phyloP scores from a whole-genome alignment of 768 basidiomycete species.

The Termitomyces sp. region DNA sequence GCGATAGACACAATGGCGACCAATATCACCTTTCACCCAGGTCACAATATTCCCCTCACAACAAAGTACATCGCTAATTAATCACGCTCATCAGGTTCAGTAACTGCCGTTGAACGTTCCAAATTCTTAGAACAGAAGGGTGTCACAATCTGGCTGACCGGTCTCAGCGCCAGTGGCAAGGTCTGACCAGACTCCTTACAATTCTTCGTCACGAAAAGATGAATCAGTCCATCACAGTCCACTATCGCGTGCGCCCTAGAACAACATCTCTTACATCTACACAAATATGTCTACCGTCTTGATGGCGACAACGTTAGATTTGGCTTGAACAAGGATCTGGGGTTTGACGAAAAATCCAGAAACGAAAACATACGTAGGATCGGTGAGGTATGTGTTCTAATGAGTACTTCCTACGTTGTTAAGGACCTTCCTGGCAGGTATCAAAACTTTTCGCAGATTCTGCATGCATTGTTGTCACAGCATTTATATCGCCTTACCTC shows the following conservation, averaged over 20 bases:
- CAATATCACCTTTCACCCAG: constrained; percentile 54
- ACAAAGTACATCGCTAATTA: not conserved
- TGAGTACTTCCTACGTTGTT: not conserved
- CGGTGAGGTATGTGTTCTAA: constrained; percentile 69
- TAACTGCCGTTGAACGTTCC: constrained; percentile 62
- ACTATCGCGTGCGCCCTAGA: constrained; percentile 97
- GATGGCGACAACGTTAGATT: constrained; percentile 97
- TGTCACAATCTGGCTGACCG: constrained; percentile 94
- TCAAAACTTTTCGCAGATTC: constrained; percentile 92
- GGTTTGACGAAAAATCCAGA: constrained; percentile 87
- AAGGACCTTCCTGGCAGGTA: constrained; percentile 48
- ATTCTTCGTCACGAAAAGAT: not conserved
- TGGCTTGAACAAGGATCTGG: constrained; percentile 94
- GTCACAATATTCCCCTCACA: constrained; percentile 3
- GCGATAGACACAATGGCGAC: constrained; percentile 29
- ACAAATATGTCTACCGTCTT: constrained; percentile 84
- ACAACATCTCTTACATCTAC: constrained; percentile 85
- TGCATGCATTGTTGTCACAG: constrained; percentile 81
- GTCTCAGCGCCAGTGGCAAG: constrained; percentile 93
- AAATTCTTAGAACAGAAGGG: constrained; percentile 74
- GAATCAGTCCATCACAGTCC: constrained; percentile 47
- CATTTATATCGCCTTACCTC: constrained; percentile 98
- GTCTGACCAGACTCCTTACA: constrained; percentile 31
- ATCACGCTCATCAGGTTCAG: constrained; percentile 50
- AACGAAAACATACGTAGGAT: constrained; percentile 96